Percentiles rank a stretch among this genome's conserved stretches.
Conservation (phyloP, 2,329 filamentous ascomycete species). For the Phialocephala sp. region DNA sequence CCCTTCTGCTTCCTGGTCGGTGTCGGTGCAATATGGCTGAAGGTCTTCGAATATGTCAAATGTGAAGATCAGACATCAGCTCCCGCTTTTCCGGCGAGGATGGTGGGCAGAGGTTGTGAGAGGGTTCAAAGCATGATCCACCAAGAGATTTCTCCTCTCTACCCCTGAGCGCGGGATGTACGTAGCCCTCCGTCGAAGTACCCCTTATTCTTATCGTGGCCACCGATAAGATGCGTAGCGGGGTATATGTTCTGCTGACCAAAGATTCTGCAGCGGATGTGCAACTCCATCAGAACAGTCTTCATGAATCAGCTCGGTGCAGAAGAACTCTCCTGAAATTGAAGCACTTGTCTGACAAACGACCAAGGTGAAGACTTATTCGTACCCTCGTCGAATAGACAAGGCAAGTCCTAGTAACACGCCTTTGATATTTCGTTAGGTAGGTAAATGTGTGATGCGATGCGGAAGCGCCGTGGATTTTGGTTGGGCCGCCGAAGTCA, state of each 20-base stretch:
- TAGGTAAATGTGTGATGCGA: background rate
- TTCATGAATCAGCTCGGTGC: conserved; percentile 13
- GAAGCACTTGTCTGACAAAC: conserved; percentile 2
- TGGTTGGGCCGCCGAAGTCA: conserved; percentile 3
- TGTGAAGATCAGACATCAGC: conserved; percentile 7
- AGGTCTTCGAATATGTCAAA: conserved; percentile 6
- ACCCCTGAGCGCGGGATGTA: conserved; percentile 6
- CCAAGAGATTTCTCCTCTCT: background rate
- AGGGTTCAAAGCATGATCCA: background rate
- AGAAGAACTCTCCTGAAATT: background rate
- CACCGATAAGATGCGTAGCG: background rate
- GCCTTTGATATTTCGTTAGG: background rate
- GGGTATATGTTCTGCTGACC: background rate
- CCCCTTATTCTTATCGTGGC: conserved; percentile 2
- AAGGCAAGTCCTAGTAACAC: background rate
- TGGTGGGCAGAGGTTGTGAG: background rate
- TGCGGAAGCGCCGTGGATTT: background rate
- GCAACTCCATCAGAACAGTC: background rate
- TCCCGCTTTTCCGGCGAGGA: conserved; percentile 7
- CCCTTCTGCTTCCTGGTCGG: conserved; percentile 14
- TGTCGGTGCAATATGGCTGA: conserved; percentile 18
- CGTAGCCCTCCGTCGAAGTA: background rate
- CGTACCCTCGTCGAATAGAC: background rate
- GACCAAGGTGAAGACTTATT: background rate
- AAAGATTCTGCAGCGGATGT: background rate